These are phyloP conservation scores for Vaccinium darrowii DNA, from an alignment of 148 eudicot genomes.

Conservation along the genomic window DNA sequence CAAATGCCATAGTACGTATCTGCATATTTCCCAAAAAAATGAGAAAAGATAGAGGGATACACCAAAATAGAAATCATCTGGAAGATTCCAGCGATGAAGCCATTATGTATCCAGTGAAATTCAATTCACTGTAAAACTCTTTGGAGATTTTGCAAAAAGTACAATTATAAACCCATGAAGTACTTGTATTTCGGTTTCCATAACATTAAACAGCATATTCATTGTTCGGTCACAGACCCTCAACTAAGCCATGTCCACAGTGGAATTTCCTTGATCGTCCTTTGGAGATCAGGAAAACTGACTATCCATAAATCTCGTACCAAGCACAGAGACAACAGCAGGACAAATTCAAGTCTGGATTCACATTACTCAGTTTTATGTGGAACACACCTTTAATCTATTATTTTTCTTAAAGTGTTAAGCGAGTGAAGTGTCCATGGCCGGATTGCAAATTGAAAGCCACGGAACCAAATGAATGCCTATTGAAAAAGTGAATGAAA, in stretches of 20 bases:
- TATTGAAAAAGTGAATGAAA: neutral
- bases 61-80: neutral
- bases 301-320: neutral
- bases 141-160: neutral
- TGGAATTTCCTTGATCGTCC: neutral
- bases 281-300: neutral
- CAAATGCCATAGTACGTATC: conserved; percentile 79
- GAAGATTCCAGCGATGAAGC: conserved; percentile 11
- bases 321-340: neutral
- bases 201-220: neutral
- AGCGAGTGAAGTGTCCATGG: neutral
- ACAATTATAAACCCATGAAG: conserved; percentile 3
- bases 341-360: neutral
- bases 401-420: neutral
- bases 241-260: neutral
- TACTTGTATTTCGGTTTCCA: neutral
- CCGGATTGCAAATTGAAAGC: neutral
- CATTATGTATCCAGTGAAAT: neutral
- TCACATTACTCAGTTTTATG: neutral
- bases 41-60: neutral
- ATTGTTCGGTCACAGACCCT: neutral
- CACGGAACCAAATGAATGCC: neutral
- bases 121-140: neutral
- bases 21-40: conserved; percentile 27
- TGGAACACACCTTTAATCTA: neutral